Evolutionary conservation across 805 yeast species (phyloP).

Genomic region (Nakazawaea anatomiae): DNA sequence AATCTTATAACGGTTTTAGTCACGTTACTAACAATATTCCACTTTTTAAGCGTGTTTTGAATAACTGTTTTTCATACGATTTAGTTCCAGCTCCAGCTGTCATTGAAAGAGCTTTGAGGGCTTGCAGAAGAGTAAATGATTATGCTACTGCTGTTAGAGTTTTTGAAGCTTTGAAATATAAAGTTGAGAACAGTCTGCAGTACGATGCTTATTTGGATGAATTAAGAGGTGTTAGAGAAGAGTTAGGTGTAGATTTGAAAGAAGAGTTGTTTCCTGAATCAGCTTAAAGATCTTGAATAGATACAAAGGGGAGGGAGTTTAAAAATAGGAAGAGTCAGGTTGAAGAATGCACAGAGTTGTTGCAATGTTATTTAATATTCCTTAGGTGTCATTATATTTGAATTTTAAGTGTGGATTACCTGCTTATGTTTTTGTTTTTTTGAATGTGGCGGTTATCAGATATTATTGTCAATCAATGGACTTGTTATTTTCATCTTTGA

Average conservation of each 20-base stretch:
- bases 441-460: no score
- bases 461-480: no score
- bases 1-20: no score
- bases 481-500: no score
- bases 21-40: constrained; percentile 17
- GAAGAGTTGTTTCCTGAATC: constrained; percentile 68
- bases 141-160: constrained; percentile 98
- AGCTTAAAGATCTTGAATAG: constrained; percentile 4
- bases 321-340: background rate
- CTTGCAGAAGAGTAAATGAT: constrained; percentile 98
- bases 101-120: constrained; percentile 90
- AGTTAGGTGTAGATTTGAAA: constrained; percentile 87
- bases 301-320: background rate
- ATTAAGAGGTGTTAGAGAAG: constrained; percentile 84
- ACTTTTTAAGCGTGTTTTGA: constrained; percentile 69
- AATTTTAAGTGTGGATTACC: background rate
- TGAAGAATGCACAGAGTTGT: background rate
- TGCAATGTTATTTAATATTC: background rate
- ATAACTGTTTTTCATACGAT: constrained; percentile 97
- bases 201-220: constrained; percentile 95
- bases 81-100: constrained; percentile 97
- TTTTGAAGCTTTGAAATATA: constrained; percentile 93
- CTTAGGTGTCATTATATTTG: background rate
- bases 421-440: no score
- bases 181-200: constrained; percentile 91